phyloP scores from a whole-genome alignment of 108 stramenopile genomes.

The Cyclostephanos tholiformis region DNA sequence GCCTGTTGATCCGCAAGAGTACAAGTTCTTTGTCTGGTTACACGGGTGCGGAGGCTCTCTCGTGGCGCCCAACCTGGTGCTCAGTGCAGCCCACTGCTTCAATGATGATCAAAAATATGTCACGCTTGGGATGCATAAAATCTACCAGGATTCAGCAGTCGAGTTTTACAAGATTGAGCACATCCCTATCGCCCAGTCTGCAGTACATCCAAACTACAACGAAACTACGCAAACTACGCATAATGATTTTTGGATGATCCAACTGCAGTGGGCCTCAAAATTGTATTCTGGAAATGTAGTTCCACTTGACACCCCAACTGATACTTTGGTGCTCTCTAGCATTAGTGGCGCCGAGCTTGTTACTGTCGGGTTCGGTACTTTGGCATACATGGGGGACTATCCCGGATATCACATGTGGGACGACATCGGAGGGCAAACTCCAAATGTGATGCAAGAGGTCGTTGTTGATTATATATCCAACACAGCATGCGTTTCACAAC shows the following conservation, averaged over 20 bases:
- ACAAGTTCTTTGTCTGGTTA: conserved; percentile 2
- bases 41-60: not conserved
- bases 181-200: not conserved
- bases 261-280: not conserved
- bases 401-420: no score
- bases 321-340: no score
- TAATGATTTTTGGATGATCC: not conserved
- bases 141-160: not conserved
- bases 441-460: conserved; percentile 5
- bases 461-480: conserved; percentile 1
- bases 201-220: no score
- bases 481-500: not conserved
- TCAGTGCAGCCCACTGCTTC: not conserved
- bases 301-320: no score
- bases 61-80: not conserved
- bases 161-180: conserved; percentile 5
- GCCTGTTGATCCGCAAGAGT: no score
- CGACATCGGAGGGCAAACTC: not conserved
- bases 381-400: no score
- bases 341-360: not conserved
- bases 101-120: not conserved
- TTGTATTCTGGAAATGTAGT: not conserved
- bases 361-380: conserved; percentile 1
- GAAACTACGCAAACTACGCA: not conserved
- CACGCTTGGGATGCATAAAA: conserved; percentile 7